Conservation (phyloP, 169 alveolate species). For the Babesia ovata region DNA sequence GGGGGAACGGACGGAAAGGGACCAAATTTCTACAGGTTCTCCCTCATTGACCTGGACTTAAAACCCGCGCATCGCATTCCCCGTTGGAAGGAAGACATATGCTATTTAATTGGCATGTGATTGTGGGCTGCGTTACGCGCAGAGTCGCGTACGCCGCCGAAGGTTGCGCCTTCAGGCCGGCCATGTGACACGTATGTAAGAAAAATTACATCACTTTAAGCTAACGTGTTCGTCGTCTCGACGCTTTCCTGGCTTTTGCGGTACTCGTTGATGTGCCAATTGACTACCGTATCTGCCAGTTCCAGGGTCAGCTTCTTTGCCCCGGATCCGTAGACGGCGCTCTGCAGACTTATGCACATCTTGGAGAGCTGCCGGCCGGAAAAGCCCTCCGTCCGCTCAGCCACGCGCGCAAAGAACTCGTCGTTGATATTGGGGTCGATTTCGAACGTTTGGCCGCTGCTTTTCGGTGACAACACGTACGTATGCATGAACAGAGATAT, state of each 20-base stretch:
- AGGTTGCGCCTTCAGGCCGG: neutral
- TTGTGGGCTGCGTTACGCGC: neutral
- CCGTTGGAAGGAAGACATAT: slow-evolving; percentile 34
- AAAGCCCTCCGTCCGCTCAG: slow-evolving; percentile 89
- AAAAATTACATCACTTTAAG: neutral
- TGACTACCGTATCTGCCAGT: slow-evolving; percentile 78
- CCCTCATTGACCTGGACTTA: slow-evolving; percentile 55
- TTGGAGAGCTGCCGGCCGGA: slow-evolving; percentile 95
- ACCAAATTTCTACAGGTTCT: slow-evolving; percentile 26
- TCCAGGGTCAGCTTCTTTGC: slow-evolving; percentile 74
- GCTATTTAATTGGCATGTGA: neutral
- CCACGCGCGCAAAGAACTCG: slow-evolving; percentile 77
- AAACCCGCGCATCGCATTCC: slow-evolving; percentile 45
- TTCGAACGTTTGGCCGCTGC: slow-evolving; percentile 58
- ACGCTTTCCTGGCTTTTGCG: slow-evolving; percentile 4
- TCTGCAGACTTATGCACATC: slow-evolving; percentile 77
- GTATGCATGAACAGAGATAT: slow-evolving; percentile 88
- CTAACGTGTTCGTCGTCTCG: neutral
- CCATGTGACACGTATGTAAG: neutral
- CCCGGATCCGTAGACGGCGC: slow-evolving; percentile 83
- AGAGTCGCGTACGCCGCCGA: neutral
- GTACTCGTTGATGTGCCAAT: slow-evolving; percentile 76
- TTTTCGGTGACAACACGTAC: slow-evolving; percentile 81
- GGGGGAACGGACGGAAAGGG: neutral
- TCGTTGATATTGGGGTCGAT: slow-evolving; percentile 81